Conservation (phyloP, 2,329 filamentous ascomycete genomes). For the Colletotrichum australisinense region DNA sequence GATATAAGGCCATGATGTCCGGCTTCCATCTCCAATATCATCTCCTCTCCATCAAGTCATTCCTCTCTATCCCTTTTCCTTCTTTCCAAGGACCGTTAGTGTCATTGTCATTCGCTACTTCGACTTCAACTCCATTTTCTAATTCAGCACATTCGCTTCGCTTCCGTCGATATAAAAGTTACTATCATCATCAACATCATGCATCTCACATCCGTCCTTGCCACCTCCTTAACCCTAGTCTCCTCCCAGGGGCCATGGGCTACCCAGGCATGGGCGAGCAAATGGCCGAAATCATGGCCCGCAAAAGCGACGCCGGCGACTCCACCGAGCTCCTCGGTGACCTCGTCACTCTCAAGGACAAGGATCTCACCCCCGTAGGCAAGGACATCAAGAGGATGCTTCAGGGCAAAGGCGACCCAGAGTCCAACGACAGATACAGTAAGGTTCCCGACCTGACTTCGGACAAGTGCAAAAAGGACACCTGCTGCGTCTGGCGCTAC, state of each 20-base stretch:
- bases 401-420: conserved; percentile 33
- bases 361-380: conserved; percentile 34
- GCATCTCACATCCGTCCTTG: conserved; percentile 33
- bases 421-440: conserved; percentile 39
- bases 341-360: conserved; percentile 34
- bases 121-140: background rate
- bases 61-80: conserved; percentile 5
- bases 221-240: conserved; percentile 32
- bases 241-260: conserved; percentile 28
- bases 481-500: conserved; percentile 59
- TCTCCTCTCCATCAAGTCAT: conserved; percentile 8
- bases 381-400: conserved; percentile 36
- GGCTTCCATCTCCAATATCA: background rate
- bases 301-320: conserved; percentile 23
- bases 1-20: conserved; percentile 24
- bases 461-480: conserved; percentile 48
- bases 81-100: background rate
- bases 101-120: conserved; percentile 15
- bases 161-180: background rate
- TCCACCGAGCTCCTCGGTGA: conserved; percentile 38
- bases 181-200: conserved; percentile 2
- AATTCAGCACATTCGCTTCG: background rate
- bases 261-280: conserved; percentile 36
- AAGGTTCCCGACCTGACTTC: conserved; percentile 40
- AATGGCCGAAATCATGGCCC: conserved; percentile 36